Conservation (phyloP, 139 green algal species). For the Chlamydomonas sp. region DNA sequence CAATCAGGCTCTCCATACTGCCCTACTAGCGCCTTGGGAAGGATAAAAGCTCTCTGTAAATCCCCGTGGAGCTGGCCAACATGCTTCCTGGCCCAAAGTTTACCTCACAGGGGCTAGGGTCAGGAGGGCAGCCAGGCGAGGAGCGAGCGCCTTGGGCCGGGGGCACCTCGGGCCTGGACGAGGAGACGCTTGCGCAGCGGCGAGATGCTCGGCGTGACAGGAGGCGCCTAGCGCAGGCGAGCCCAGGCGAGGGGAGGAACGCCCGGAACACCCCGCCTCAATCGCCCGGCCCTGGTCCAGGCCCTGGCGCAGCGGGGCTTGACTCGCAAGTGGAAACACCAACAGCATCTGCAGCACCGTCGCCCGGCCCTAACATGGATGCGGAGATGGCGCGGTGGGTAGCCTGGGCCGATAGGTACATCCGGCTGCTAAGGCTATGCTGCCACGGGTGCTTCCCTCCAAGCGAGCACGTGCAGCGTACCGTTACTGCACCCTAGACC, state of each 20-base stretch:
- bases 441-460: too few species aligned
- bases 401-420: too few species aligned
- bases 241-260: constrained; percentile 24
- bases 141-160: neutral
- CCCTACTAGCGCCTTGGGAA: too few species aligned
- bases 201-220: neutral
- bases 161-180: neutral
- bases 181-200: neutral
- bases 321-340: neutral
- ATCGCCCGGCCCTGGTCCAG: too few species aligned
- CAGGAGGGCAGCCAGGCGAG: neutral
- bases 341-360: neutral
- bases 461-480: too few species aligned
- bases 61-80: constrained; percentile 1
- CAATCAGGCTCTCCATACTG: too few species aligned
- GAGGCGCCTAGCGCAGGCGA: constrained; percentile 7
- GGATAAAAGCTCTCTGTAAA: too few species aligned
- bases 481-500: too few species aligned
- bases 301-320: too few species aligned
- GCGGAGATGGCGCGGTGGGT: constrained; percentile 3
- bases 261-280: neutral
- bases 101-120: neutral
- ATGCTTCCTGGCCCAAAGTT: constrained; percentile 18
- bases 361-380: neutral
- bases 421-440: too few species aligned